phyloP scores from a whole-genome alignment of 1,139 yeast genomes.

The Scheffersomyces segobiensis region DNA sequence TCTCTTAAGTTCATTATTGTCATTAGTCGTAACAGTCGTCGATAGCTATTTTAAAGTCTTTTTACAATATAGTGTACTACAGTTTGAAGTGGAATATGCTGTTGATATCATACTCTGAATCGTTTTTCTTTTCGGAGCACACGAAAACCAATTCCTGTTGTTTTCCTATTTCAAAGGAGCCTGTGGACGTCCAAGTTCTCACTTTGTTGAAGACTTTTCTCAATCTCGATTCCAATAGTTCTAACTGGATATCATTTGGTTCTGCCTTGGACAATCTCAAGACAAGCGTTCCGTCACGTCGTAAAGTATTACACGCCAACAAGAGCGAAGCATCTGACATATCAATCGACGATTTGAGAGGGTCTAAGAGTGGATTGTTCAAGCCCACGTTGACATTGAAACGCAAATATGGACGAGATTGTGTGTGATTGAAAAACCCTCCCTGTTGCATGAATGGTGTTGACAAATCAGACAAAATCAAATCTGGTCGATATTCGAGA shows the following conservation, averaged over 20 bases:
- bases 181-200: slow-evolving; percentile 8
- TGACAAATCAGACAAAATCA: slow-evolving; percentile 86
- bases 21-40: background rate
- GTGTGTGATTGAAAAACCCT: slow-evolving; percentile 71
- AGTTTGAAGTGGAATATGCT: slow-evolving; percentile 6
- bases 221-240: slow-evolving; percentile 55
- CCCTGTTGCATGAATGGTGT: slow-evolving; percentile 66
- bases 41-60: background rate
- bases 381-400: slow-evolving; percentile 26
- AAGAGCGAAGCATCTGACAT: slow-evolving; percentile 89
- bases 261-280: slow-evolving; percentile 72
- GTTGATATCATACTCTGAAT: slow-evolving; percentile 37
- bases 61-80: background rate
- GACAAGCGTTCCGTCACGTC: slow-evolving; percentile 69
- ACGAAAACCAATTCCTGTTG: slow-evolving; percentile 73
- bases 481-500: slow-evolving; percentile 39
- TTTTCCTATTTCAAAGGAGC: slow-evolving; percentile 54
- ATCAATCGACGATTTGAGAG: slow-evolving; percentile 46
- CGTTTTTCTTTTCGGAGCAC: slow-evolving; percentile 49
- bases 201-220: slow-evolving; percentile 51
- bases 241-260: slow-evolving; percentile 51
- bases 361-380: slow-evolving; percentile 25
- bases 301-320: slow-evolving; percentile 67
- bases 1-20: background rate
- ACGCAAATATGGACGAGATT: slow-evolving; percentile 66